phyloP scores from a whole-genome alignment of 2,329 filamentous ascomycete genomes.

The Cercospora sojina region DNA sequence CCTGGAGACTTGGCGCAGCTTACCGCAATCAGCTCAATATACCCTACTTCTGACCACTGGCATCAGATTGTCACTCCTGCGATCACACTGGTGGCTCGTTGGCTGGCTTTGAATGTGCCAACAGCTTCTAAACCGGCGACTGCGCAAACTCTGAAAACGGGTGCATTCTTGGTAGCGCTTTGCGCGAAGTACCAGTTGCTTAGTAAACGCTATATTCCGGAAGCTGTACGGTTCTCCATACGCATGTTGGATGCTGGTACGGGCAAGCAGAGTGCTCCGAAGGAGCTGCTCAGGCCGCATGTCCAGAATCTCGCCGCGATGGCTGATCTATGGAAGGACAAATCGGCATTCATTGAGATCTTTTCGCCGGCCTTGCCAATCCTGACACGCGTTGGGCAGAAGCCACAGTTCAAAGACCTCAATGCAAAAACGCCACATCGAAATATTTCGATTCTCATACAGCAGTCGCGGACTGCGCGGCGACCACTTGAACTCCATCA shows the following conservation, averaged over 20 bases:
- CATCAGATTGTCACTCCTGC: conserved; percentile 92
- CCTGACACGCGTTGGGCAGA: not conserved
- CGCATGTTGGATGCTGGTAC: conserved; percentile 61
- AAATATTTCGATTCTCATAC: conserved; percentile 62
- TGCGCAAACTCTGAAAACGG: conserved; percentile 66
- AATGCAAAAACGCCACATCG: conserved; percentile 52
- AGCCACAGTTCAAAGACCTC: conserved; percentile 32
- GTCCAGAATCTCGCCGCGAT: conserved; percentile 65
- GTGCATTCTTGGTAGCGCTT: conserved; percentile 76
- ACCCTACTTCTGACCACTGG: conserved; percentile 95
- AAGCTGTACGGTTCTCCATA: conserved; percentile 76
- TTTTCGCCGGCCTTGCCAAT: conserved; percentile 58
- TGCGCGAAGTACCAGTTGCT: conserved; percentile 78
- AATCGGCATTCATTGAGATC: conserved; percentile 74
- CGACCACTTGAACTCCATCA: conserved; percentile 84
- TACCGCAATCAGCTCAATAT: conserved; percentile 78
- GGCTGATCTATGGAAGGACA: conserved; percentile 70
- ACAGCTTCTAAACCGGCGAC: conserved; percentile 62
- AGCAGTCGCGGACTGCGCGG: conserved; percentile 63
- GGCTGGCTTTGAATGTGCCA: conserved; percentile 70
- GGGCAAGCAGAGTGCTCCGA: conserved; percentile 29
- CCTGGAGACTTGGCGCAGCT: conserved; percentile 80
- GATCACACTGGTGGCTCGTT: conserved; percentile 78
- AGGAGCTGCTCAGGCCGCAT: conserved; percentile 49
- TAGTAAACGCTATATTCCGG: conserved; percentile 85